A percentile compares a stretch with the other conserved stretches of the same genome.
Evolutionary conservation across 2,329 filamentous ascomycete species (phyloP).

Genomic region (Capronia epimyces): DNA sequence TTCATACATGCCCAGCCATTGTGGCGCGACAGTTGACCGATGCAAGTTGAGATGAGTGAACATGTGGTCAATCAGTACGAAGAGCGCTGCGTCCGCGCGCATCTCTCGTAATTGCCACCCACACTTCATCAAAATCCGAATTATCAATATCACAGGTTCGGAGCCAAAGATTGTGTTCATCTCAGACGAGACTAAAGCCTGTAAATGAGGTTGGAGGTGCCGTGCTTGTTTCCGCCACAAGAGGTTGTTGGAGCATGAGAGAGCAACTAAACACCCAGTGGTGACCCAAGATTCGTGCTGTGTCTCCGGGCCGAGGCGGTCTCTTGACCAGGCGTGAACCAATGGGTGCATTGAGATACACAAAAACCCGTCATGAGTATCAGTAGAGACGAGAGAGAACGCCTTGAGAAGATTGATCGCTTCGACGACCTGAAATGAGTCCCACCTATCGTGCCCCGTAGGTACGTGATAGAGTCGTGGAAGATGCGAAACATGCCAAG

Average conservation of each 20-base stretch:
- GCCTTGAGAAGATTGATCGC: constrained; percentile 31
- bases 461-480: constrained; percentile 19
- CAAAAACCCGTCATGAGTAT: neutral
- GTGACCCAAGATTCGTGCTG: constrained; percentile 1
- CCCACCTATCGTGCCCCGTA: constrained; percentile 29
- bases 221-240: neutral
- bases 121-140: neutral
- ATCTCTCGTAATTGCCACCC: neutral
- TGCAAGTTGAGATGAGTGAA: neutral
- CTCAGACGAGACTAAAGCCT: neutral
- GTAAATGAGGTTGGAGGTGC: neutral
- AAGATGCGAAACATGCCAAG: constrained; percentile 24
- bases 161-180: neutral
- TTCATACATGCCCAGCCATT: neutral
- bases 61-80: neutral
- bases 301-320: neutral
- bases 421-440: constrained; percentile 30
- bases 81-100: neutral
- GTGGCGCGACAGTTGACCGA: neutral
- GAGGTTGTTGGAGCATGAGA: neutral
- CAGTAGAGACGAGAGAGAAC: constrained; percentile 30
- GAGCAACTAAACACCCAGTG: neutral
- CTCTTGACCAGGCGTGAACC: neutral
- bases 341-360: constrained; percentile 3
- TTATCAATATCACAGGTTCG: neutral